These are phyloP conservation scores for Moricandia moricandioides DNA, from an alignment of 345 rosid species.

Conservation along the genomic window DNA sequence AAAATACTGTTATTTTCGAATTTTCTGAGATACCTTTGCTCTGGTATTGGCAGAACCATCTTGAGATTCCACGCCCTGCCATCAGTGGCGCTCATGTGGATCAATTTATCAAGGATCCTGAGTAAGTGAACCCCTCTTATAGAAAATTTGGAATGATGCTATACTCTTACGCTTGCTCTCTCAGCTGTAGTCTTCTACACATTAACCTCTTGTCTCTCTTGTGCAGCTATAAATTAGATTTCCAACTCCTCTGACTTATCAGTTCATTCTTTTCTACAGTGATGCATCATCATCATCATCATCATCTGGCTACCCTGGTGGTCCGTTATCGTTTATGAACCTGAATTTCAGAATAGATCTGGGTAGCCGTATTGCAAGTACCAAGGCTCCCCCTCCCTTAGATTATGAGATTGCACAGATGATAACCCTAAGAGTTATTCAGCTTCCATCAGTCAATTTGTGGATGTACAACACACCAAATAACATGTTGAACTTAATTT, in stretches of 20 bases:
- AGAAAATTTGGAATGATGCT: slow-evolving; percentile 3
- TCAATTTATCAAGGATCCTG: slow-evolving; percentile 92
- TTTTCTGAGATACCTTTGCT: slow-evolving; percentile 8
- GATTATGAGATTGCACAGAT: background rate
- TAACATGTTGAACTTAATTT: too few species aligned
- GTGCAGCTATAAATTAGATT: slow-evolving; percentile 93
- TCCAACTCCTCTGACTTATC: slow-evolving; percentile 61
- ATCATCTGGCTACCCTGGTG: slow-evolving; percentile 89
- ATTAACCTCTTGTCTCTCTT: slow-evolving; percentile 21
- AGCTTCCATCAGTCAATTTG: too few species aligned
- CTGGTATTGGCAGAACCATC: slow-evolving; percentile 76
- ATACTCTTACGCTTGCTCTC: background rate
- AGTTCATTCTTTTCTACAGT: slow-evolving; percentile 43
- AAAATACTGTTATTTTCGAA: background rate
- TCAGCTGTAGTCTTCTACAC: background rate
- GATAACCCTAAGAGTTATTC: background rate
- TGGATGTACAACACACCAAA: too few species aligned
- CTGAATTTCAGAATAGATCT: slow-evolving; percentile 96
- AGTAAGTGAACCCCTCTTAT: slow-evolving; percentile 50
- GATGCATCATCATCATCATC: too few species aligned
- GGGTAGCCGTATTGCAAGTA: slow-evolving; percentile 95
- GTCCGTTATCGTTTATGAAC: slow-evolving; percentile 77
- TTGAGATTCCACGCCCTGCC: slow-evolving; percentile 89
- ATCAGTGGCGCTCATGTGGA: slow-evolving; percentile 66
- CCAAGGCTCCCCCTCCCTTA: slow-evolving; percentile 35